Conservation (phyloP, 208 protist genomes). For the Trypanosoma melophagium region DNA sequence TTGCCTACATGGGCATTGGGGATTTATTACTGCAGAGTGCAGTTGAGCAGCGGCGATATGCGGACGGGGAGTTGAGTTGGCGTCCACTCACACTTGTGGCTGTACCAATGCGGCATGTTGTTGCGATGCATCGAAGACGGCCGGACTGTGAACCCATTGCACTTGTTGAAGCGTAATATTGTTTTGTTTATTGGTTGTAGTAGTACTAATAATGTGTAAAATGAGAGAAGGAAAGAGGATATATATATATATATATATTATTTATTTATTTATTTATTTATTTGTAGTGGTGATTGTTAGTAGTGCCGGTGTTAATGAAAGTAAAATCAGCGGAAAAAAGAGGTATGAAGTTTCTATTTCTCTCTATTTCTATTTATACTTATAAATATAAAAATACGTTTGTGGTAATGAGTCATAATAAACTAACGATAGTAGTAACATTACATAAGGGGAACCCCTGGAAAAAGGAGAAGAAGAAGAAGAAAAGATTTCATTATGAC, state of each 20-base stretch:
- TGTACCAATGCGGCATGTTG: slow-evolving; percentile 71
- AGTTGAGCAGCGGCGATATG: slow-evolving; percentile 70
- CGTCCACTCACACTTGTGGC: slow-evolving; percentile 55
- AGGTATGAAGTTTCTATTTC: no score
- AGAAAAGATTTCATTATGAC: slow-evolving; percentile 10
- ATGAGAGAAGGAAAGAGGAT: not conserved
- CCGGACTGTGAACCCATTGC: slow-evolving; percentile 39
- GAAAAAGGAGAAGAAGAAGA: slow-evolving; percentile 20
- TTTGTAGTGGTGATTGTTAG: slow-evolving; percentile 1
- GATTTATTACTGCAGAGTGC: slow-evolving; percentile 65
- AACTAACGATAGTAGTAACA: no score
- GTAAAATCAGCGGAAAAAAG: slow-evolving; percentile 1
- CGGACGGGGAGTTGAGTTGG: slow-evolving; percentile 58
- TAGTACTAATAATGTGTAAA: not conserved
- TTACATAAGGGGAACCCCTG: no score
- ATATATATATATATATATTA: slow-evolving; percentile 18
- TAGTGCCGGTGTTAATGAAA: not conserved
- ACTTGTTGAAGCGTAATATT: slow-evolving; percentile 12
- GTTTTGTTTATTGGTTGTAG: not conserved
- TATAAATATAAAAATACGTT: no score
- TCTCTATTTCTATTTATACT: no score
- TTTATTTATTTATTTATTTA: slow-evolving; percentile 7
- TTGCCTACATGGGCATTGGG: slow-evolving; percentile 74
- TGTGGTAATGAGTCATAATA: no score
- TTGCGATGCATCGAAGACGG: slow-evolving; percentile 58